A percentile compares a stretch with the other conserved stretches of the same genome.
phyloP scores from a whole-genome alignment of 192 early-diverging fungal genomes.

The Blastocladiella britannica region DNA sequence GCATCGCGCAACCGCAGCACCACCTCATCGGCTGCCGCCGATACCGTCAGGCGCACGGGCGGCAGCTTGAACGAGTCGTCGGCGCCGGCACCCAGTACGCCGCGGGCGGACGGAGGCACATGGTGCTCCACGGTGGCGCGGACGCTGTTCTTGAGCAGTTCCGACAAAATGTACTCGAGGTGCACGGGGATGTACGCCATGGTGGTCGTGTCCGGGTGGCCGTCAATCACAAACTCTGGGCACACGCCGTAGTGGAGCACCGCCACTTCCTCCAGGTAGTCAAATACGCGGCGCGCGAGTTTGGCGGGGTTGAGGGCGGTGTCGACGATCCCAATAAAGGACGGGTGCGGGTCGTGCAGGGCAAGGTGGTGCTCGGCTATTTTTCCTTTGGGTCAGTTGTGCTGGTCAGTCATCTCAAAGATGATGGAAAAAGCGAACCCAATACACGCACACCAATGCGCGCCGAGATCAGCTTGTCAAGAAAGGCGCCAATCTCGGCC shows the following conservation, averaged over 20 bases:
- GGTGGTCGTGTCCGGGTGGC: conserved; percentile 24
- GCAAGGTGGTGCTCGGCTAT: conserved; percentile 69
- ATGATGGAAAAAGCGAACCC: too few relatives aligned
- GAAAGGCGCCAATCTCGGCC: conserved; percentile 41
- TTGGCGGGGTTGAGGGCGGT: conserved; percentile 41
- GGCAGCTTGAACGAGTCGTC: conserved; percentile 41
- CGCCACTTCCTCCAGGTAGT: conserved; percentile 64
- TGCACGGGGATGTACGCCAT: conserved; percentile 72
- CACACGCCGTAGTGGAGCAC: conserved; percentile 74
- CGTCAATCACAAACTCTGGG: conserved; percentile 47
- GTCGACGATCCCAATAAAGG: conserved; percentile 72
- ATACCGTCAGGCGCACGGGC: conserved; percentile 67
- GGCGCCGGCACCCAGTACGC: not conserved
- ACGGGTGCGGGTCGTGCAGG: conserved; percentile 33
- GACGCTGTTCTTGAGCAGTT: conserved; percentile 72
- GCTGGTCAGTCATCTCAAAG: too few relatives aligned
- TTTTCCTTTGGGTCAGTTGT: too few relatives aligned
- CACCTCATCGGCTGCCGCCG: conserved; percentile 51
- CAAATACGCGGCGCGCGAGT: conserved; percentile 42
- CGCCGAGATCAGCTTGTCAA: conserved; percentile 73
- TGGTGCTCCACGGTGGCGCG: conserved; percentile 65
- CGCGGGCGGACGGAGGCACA: conserved; percentile 12
- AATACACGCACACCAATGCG: conserved; percentile 80
- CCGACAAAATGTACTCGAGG: conserved; percentile 80
- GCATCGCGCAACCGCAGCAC: conserved; percentile 73